A percentile compares a stretch with the other conserved stretches of the same genome.
These are phyloP conservation scores for Quercus ilex DNA, from an alignment of 306 rosid species.

Conservation along the genomic window DNA sequence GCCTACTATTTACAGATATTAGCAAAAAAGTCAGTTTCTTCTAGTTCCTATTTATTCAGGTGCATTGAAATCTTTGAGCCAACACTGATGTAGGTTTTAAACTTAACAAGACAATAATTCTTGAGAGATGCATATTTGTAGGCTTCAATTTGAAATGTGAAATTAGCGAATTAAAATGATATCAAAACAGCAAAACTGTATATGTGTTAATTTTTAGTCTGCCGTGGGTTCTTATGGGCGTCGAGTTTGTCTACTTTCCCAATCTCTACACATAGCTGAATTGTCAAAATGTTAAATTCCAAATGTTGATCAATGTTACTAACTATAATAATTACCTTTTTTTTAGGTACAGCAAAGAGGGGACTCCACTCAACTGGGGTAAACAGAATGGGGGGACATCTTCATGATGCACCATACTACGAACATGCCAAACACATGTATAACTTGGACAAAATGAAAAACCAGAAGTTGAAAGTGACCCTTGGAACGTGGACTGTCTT, in stretches of 20 bases:
- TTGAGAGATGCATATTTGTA: neutral
- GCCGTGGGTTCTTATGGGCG: too few species aligned
- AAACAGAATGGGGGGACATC: constrained; percentile 33
- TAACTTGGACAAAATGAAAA: constrained; percentile 34
- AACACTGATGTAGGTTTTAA: neutral
- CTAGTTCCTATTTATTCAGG: too few species aligned
- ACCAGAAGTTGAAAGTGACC: constrained; percentile 25
- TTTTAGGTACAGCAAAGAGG: constrained; percentile 11
- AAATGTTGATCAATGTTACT: too few species aligned
- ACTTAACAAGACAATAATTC: neutral
- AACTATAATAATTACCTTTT: neutral
- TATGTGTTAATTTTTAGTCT: neutral
- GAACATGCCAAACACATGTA: constrained; percentile 40
- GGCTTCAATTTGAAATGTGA: neutral
- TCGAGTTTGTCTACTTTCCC: neutral
- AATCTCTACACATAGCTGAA: neutral
- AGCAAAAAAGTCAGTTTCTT: too few species aligned
- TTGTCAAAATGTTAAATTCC: too few species aligned
- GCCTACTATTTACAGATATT: too few species aligned
- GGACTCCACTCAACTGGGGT: constrained; percentile 33
- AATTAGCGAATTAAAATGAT: neutral
- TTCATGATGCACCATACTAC: constrained; percentile 37
- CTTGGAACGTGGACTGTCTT: constrained; percentile 26
- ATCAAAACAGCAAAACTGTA: neutral
- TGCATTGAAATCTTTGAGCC: neutral